Base-by-base conservation (phyloP, 345 rosid genomes). In the Rhizophora mangle region DNA sequence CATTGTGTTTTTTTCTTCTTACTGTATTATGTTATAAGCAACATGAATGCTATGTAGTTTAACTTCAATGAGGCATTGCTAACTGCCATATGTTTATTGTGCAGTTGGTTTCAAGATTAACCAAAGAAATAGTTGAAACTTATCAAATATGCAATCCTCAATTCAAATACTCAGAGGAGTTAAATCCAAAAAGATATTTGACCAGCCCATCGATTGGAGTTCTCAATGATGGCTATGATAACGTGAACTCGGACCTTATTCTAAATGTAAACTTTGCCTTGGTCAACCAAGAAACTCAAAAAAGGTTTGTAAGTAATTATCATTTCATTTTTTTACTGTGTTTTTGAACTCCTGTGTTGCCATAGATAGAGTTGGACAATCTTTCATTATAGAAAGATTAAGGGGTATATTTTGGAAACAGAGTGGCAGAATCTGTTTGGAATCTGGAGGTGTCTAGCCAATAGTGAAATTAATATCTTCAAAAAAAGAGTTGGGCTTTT, bases 111-210 rank as follows among this genome's bases (percentile, higher is more conserved):
- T 85, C 80, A 68, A 86, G 90, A 85, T 81, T 96, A 72, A 92
- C 93, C 63, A 89, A 83, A 80, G 96, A 87, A 79, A 83, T 96
- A 76, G 89, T 89, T 73, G 94, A 88, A 79, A 96, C 97, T 20
- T 96, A 92, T 82, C 88, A 77, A 79, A 78, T 74, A 79, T 96
- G 99, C 86, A 86, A 96, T 80, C 90, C 97, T 24, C 86, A 85
- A 64, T 92, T 96, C 78, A 92, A 85, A 72, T 96, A 86, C 87
- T 87, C 91, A 63, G 97, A 92, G 79, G 97, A 90, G 74, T 77
- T 92, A 75, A 92, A 90, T 82, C 98, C 96, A 32, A 96, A 92
- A 87, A 87, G 97, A 72, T 96, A 86, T 83, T 82, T 96, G 87
- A 96, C 98, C 64, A 90, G 86, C 79, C 99, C 99, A 57, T 86